These are phyloP conservation scores for Wickerhamiella bombiphila DNA, from an alignment of 805 yeast genomes.

Conservation along the genomic window DNA sequence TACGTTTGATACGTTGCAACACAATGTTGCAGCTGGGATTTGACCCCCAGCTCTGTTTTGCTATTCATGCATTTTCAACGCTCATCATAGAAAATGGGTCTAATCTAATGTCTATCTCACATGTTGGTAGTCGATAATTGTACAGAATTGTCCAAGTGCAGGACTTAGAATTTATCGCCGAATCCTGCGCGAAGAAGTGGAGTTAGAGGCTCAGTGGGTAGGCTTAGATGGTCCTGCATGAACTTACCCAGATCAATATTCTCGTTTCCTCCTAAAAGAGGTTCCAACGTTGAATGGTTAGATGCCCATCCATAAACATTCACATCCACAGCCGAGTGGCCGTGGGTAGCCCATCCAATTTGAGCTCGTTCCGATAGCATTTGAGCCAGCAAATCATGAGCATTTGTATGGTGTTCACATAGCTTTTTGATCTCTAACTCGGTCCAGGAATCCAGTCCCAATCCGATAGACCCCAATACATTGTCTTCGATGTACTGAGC, in stretches of 20 bases:
- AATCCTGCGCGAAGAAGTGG: constrained; percentile 13
- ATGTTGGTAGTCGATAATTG: no score
- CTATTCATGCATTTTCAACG: background rate
- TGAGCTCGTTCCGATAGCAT: constrained; percentile 71
- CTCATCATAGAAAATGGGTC: background rate
- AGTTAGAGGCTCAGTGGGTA: constrained; percentile 22
- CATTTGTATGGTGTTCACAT: constrained; percentile 22
- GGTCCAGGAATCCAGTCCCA: constrained; percentile 50
- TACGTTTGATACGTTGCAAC: no score
- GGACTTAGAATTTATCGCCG: constrained; percentile 8
- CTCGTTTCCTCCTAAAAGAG: constrained; percentile 55
- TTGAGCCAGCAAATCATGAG: constrained; percentile 41
- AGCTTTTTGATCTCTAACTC: constrained; percentile 38
- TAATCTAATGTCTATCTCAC: no score
- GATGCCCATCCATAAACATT: constrained; percentile 67
- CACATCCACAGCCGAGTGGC: constrained; percentile 92
- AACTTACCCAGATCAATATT: constrained; percentile 73
- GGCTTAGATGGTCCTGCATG: constrained; percentile 38
- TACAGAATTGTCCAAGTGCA: no score
- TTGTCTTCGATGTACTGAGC: constrained; percentile 36
- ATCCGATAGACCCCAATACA: constrained; percentile 39
- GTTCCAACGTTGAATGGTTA: constrained; percentile 26
- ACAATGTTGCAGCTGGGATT: no score
- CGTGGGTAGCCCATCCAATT: constrained; percentile 94
- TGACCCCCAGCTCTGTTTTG: no score